Conservation (phyloP, 1,284 basidiomycete species). For the Trametes pubescens region DNA sequence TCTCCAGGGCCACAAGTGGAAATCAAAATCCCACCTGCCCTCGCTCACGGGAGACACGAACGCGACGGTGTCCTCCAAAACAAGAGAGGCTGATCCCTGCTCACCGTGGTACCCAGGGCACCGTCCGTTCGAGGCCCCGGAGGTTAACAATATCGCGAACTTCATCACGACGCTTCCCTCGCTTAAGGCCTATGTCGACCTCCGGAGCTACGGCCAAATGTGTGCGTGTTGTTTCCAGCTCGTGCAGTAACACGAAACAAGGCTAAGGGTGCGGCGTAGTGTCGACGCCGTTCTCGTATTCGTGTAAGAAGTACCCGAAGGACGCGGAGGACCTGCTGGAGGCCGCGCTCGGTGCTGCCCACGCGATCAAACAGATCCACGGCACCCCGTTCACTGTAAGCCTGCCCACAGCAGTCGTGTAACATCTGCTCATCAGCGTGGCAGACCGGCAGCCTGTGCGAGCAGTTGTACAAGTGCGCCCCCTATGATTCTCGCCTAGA, state of each 20-base stretch:
- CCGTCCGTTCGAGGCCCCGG: slow-evolving; percentile 77
- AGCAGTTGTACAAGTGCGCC: slow-evolving; percentile 67
- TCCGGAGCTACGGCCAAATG: slow-evolving; percentile 88
- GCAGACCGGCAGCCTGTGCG: slow-evolving; percentile 73
- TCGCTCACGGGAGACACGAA: slow-evolving; percentile 14
- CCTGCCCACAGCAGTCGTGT: not conserved
- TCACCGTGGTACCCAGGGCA: slow-evolving; percentile 79
- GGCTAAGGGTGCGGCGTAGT: slow-evolving; percentile 47
- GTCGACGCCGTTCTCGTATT: slow-evolving; percentile 79
- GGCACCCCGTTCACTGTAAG: slow-evolving; percentile 61
- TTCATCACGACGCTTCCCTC: slow-evolving; percentile 67
- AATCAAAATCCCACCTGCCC: slow-evolving; percentile 46
- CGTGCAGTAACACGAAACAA: not conserved
- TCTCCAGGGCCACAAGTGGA: slow-evolving; percentile 69
- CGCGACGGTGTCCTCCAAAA: slow-evolving; percentile 34
- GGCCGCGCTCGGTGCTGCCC: slow-evolving; percentile 74
- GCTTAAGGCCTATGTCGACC: slow-evolving; percentile 72
- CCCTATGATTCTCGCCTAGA: not conserved
- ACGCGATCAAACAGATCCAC: slow-evolving; percentile 66
- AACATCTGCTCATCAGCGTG: not conserved
- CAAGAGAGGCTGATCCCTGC: slow-evolving; percentile 59
- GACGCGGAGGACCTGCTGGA: slow-evolving; percentile 88
- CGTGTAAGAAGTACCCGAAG: slow-evolving; percentile 70
- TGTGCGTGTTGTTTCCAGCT: slow-evolving; percentile 55
- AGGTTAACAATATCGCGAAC: slow-evolving; percentile 78